Evolutionary conservation across 2,329 filamentous ascomycete species (phyloP), one percentile per base, ranked within the genome.

Genomic region (Colletotrichum aenigma): DNA sequence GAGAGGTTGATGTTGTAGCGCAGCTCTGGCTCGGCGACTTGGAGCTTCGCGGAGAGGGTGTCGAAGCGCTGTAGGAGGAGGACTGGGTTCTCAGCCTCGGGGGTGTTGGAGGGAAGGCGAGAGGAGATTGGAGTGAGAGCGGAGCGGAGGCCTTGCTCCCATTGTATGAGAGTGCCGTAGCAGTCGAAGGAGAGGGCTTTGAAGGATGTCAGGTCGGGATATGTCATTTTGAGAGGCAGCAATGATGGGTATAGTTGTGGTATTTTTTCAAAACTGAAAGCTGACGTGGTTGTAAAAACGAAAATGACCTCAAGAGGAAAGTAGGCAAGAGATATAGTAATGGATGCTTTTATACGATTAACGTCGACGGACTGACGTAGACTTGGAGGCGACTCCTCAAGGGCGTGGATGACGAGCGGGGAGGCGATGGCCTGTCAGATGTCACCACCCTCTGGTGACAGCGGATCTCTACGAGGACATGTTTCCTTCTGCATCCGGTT

Each of bases 101-200:
- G 80, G 78, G 88, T 84, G 7, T 81, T 76, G 4, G 82, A 32
- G 0, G 86, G 84, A 0, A 89, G 84, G n/a, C 81, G 83, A 52
- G 87, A 80, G 70, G 88, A 83, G 8, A 91, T 80, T 1, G 90
- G 87, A 28, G 83, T 79, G 2, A 95, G 87, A 4, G 89, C 87
- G 4, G 83, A 78, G 67, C 89, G 83, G 72, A 95, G 89, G 74
- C 93, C 93, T n/a, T 86, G 82, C 82, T 95, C 93, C 94, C 93
- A 95, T 86, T 96, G 93, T 76, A 96, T 91, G 5, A 96, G 89
- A 0, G 94, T 96, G 82, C 94, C 94, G 83, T 94, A 96, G 86
- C 94, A 92, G 84, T 96, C 94, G 84, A 96, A 95, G 80, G 91
- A 92, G 66, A 95, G 90, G 75, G 83, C 82, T 12, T 79, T 80